Evolutionary conservation across 1,139 yeast species (phyloP).

Genomic region (Kazachstania sp.): DNA sequence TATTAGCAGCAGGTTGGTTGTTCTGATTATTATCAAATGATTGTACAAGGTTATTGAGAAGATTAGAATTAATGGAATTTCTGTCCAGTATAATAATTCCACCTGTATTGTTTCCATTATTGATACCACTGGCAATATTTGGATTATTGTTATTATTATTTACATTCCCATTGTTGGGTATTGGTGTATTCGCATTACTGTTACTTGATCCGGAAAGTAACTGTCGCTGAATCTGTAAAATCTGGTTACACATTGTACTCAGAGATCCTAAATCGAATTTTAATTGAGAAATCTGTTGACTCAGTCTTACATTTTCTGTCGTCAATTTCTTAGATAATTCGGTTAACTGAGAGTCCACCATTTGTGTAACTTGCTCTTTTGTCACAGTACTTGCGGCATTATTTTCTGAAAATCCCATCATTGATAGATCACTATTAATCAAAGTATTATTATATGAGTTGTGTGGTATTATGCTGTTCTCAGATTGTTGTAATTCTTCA

Average conservation of each 20-base stretch:
- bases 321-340: slow-evolving; percentile 25
- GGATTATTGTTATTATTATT: neutral
- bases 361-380: slow-evolving; percentile 4
- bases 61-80: slow-evolving; percentile 16
- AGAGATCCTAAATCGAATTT: slow-evolving; percentile 23
- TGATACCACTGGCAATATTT: neutral
- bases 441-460: neutral
- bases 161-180: neutral
- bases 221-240: slow-evolving; percentile 24
- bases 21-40: slow-evolving; percentile 12
- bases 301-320: slow-evolving; percentile 25
- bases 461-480: neutral
- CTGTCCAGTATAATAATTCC: slow-evolving; percentile 16
- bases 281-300: slow-evolving; percentile 24
- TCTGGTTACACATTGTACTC: slow-evolving; percentile 23
- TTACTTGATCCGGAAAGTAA: slow-evolving; percentile 7
- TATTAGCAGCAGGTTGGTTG: neutral
- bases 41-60: slow-evolving; percentile 15
- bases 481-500: neutral
- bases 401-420: neutral
- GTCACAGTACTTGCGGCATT: neutral
- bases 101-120: slow-evolving; percentile 4
- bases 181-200: neutral
- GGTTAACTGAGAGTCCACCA: slow-evolving; percentile 19
- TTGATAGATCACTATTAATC: neutral